Evolutionary conservation across 805 yeast species (phyloP).

Genomic region (Wickerhamiella slavikovae): DNA sequence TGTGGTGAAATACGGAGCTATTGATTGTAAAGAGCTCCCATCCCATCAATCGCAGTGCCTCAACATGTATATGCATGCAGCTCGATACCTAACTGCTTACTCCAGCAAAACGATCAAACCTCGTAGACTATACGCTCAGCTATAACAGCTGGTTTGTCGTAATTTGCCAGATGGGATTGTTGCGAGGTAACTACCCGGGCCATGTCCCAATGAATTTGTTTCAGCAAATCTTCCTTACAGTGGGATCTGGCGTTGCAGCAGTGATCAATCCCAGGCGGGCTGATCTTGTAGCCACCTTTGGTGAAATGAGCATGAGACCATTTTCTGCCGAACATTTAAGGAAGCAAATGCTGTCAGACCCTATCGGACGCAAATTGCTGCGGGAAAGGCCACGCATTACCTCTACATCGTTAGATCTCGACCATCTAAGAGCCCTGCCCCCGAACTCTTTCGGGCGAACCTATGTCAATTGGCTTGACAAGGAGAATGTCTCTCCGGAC

Average conservation of each 20-base stretch:
- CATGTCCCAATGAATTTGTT: constrained; percentile 52
- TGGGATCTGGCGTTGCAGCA: constrained; percentile 62
- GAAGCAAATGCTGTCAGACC: constrained; percentile 53
- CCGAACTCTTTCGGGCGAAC: constrained; percentile 53
- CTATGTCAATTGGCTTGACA: constrained; percentile 64
- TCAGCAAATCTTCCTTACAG: constrained; percentile 45
- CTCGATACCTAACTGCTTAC: too few relatives aligned
- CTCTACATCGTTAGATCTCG: constrained; percentile 44
- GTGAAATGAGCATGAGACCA: constrained; percentile 75
- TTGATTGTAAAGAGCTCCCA: too few relatives aligned
- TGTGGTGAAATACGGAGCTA: too few relatives aligned
- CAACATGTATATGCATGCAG: too few relatives aligned
- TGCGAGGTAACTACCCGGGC: constrained; percentile 31
- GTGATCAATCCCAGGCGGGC: constrained; percentile 22
- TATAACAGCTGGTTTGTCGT: too few relatives aligned
- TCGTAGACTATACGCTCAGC: too few relatives aligned
- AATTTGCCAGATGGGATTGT: too few relatives aligned
- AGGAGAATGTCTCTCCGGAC: constrained; percentile 85
- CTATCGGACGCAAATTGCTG: constrained; percentile 56
- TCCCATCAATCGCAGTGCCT: too few relatives aligned
- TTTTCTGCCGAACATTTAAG: constrained; percentile 42
- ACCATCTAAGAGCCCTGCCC: constrained; percentile 37
- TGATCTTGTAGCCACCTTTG: constrained; percentile 27
- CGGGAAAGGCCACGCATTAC: constrained; percentile 72
- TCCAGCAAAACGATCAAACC: too few relatives aligned